Evolutionary conservation across 2,329 filamentous ascomycete genomes (phyloP).

Genomic region (Aspergillus floridensis): DNA sequence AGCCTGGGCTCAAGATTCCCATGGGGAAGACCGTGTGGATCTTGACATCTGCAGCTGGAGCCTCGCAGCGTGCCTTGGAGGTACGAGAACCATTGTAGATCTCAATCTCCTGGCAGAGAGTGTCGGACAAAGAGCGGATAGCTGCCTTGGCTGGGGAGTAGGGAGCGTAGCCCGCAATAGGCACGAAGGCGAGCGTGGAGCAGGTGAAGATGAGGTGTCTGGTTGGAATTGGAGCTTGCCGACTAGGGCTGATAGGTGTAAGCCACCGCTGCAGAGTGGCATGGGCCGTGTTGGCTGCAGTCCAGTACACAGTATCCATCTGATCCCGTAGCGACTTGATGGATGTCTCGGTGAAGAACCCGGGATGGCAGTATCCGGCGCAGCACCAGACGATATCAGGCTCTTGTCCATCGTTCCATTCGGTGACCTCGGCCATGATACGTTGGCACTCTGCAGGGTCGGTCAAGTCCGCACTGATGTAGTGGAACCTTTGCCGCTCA

Average conservation of each 20-base stretch:
- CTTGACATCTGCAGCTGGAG: constrained; percentile 64
- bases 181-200: constrained; percentile 70
- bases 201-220: constrained; percentile 87
- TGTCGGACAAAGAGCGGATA: constrained; percentile 77
- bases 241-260: constrained; percentile 31
- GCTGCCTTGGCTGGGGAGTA: constrained; percentile 87
- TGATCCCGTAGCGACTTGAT: constrained; percentile 66
- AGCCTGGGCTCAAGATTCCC: constrained; percentile 74
- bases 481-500: constrained; percentile 72
- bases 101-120: constrained; percentile 76
- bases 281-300: constrained; percentile 80
- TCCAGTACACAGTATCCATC: constrained; percentile 93
- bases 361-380: constrained; percentile 71
- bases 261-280: constrained; percentile 76
- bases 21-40: constrained; percentile 82
- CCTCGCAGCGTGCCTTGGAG: constrained; percentile 34
- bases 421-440: constrained; percentile 68
- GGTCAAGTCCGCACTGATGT: constrained; percentile 79
- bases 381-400: constrained; percentile 91
- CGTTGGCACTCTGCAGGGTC: constrained; percentile 65
- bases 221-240: constrained; percentile 33
- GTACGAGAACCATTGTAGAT: constrained; percentile 70
- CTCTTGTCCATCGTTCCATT: constrained; percentile 71
- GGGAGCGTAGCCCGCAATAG: constrained; percentile 75
- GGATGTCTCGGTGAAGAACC: constrained; percentile 73